phyloP scores from a whole-genome alignment of 2,329 filamentous ascomycete genomes.

The Xylaria digitata region DNA sequence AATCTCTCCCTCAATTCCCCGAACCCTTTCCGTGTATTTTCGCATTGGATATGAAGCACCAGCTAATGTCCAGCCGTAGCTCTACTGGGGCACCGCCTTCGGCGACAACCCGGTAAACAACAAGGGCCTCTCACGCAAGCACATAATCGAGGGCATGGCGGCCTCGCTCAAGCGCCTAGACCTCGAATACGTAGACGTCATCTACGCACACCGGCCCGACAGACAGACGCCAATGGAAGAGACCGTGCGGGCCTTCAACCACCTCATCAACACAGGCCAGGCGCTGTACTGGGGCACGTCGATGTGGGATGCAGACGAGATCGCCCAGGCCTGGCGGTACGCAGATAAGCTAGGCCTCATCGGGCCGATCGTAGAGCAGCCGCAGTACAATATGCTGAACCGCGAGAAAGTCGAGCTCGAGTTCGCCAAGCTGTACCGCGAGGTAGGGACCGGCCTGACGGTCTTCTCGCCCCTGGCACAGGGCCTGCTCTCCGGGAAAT shows the following conservation, averaged over 20 bases:
- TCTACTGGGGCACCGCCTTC: conserved; percentile 72
- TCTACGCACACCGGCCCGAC: conserved; percentile 77
- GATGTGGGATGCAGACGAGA: conserved; percentile 74
- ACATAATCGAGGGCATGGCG: conserved; percentile 74
- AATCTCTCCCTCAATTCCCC: background rate
- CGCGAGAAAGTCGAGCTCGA: conserved; percentile 73
- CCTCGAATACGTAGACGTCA: conserved; percentile 72
- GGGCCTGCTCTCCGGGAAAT: conserved; percentile 74
- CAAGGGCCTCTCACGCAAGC: conserved; percentile 74
- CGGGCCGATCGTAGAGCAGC: conserved; percentile 74
- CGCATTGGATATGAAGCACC: background rate
- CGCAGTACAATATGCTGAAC: conserved; percentile 72
- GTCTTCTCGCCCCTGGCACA: conserved; percentile 70
- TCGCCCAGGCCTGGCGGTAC: conserved; percentile 70
- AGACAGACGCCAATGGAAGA: conserved; percentile 76
- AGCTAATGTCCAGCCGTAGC: conserved; percentile 52
- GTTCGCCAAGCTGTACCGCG: conserved; percentile 69
- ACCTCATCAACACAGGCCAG: conserved; percentile 74
- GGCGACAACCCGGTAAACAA: conserved; percentile 74
- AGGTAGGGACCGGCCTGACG: conserved; percentile 70
- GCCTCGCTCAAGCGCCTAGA: conserved; percentile 67
- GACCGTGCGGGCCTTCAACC: conserved; percentile 76
- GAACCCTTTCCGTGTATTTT: background rate
- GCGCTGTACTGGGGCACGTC: conserved; percentile 78
- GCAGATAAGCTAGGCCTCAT: conserved; percentile 71